Percentiles rank a stretch among this genome's conserved stretches.
Evolutionary conservation across 1,139 yeast genomes (phyloP).

Genomic region (Lodderomyces beijingensis): DNA sequence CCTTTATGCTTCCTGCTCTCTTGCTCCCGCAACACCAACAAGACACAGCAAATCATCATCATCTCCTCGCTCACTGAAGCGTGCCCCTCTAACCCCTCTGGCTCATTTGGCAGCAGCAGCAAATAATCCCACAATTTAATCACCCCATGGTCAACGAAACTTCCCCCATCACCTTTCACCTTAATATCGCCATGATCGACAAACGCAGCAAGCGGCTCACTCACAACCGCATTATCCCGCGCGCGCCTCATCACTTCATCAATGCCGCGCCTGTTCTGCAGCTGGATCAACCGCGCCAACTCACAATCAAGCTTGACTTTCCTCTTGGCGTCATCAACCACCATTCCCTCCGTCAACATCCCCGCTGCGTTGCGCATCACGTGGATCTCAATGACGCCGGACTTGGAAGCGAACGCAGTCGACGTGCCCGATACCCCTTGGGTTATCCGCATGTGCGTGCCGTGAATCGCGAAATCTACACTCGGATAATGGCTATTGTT

Average conservation of each 20-base stretch:
- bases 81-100: slow-evolving; percentile 1
- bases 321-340: slow-evolving; percentile 6
- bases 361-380: slow-evolving; percentile 20
- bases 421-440: slow-evolving; percentile 35
- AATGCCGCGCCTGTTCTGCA: slow-evolving; percentile 10
- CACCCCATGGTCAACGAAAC: slow-evolving; percentile 23
- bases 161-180: slow-evolving; percentile 11
- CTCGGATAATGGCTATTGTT: slow-evolving; percentile 35
- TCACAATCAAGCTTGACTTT: slow-evolving; percentile 9
- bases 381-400: slow-evolving; percentile 25
- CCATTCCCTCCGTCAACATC: slow-evolving; percentile 23
- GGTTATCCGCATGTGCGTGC: slow-evolving; percentile 27
- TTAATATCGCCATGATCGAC: slow-evolving; percentile 26
- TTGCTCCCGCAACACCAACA: slow-evolving; percentile 36
- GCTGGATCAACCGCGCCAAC: slow-evolving; percentile 10
- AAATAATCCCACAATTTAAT: slow-evolving; percentile 26
- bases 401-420: slow-evolving; percentile 32
- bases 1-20: slow-evolving; percentile 38
- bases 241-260: slow-evolving; percentile 10
- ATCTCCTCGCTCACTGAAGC: slow-evolving; percentile 18
- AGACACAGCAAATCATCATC: slow-evolving; percentile 24
- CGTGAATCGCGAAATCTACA: slow-evolving; percentile 22
- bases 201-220: slow-evolving; percentile 29
- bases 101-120: too few relatives aligned
- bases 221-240: slow-evolving; percentile 17